Percentiles rank a stretch among this genome's conserved stretches.
Evolutionary conservation across 345 rosid species (phyloP).

Genomic region (Ricinus communis): DNA sequence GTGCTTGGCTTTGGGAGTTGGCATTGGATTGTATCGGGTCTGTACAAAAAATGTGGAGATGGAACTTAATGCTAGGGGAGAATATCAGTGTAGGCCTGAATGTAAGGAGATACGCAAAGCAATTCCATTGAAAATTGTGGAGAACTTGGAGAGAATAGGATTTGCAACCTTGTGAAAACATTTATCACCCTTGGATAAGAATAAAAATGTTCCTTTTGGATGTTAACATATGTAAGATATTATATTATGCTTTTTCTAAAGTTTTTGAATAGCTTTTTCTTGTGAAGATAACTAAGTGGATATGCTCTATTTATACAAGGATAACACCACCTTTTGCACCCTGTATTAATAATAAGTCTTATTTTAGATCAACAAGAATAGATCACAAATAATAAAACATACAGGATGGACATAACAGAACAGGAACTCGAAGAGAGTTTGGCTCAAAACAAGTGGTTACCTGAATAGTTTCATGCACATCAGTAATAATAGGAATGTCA

Average conservation of each 20-base stretch:
- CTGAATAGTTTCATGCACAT: conserved; percentile 89
- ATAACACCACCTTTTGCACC: not conserved
- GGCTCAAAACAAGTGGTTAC: conserved; percentile 30
- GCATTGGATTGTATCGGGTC: too few relatives aligned
- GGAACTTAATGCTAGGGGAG: not conserved
- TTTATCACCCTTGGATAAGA: not conserved
- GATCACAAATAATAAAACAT: not conserved
- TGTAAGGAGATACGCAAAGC: not conserved
- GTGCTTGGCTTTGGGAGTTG: too few relatives aligned
- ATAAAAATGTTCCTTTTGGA: too few relatives aligned
- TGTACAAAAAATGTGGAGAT: too few relatives aligned
- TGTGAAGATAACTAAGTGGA: not conserved
- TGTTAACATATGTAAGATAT: too few relatives aligned
- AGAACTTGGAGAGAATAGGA: not conserved
- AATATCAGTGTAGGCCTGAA: not conserved
- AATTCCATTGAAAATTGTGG: not conserved
- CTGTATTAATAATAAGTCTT: not conserved
- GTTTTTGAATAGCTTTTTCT: too few relatives aligned
- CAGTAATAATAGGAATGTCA: conserved; percentile 86
- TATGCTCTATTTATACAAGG: not conserved
- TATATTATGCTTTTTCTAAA: too few relatives aligned
- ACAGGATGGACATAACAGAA: not conserved
- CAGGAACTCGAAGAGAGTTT: not conserved
- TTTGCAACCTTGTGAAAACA: not conserved
- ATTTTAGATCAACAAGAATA: not conserved